These are phyloP conservation scores for Cytospora paraplurivora DNA, from an alignment of 2,329 filamentous ascomycete genomes.

Conservation along the genomic window DNA sequence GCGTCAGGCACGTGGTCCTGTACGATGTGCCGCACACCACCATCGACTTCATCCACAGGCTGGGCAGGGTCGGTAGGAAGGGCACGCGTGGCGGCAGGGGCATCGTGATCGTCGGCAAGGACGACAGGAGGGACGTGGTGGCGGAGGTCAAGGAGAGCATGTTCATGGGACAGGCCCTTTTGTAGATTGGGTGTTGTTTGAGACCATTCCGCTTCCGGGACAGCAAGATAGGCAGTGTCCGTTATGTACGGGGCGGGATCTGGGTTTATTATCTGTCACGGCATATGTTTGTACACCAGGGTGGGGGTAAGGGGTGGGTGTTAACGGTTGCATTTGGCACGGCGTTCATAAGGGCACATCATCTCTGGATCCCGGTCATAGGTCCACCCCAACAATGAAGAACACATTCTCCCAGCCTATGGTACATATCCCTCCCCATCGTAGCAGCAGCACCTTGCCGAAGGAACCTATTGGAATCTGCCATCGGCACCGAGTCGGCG, in stretches of 20 bases:
- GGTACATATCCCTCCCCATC: background rate
- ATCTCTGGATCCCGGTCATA: background rate
- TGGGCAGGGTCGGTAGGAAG: constrained; percentile 91
- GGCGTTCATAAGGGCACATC: background rate
- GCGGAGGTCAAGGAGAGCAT: constrained; percentile 88
- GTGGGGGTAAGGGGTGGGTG: background rate
- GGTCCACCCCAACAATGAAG: background rate
- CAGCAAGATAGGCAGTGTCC: too few relatives aligned
- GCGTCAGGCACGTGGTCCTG: constrained; percentile 86
- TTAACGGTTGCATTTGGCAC: background rate
- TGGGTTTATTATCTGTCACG: background rate
- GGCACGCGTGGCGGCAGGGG: constrained; percentile 86
- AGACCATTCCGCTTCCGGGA: too few relatives aligned
- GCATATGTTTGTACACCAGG: background rate
- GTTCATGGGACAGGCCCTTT: constrained; percentile 78
- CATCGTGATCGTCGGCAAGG: constrained; percentile 85
- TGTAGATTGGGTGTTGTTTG: too few relatives aligned
- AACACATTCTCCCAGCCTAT: background rate
- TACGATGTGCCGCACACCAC: constrained; percentile 98
- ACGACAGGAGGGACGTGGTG: constrained; percentile 87
- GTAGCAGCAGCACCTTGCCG: background rate
- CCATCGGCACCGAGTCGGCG: background rate
- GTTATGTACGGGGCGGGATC: background rate
- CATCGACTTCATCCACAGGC: constrained; percentile 96
- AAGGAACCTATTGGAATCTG: background rate